Conservation (phyloP, 2,329 filamentous ascomycete genomes). For the Paradendryphiella salina region DNA sequence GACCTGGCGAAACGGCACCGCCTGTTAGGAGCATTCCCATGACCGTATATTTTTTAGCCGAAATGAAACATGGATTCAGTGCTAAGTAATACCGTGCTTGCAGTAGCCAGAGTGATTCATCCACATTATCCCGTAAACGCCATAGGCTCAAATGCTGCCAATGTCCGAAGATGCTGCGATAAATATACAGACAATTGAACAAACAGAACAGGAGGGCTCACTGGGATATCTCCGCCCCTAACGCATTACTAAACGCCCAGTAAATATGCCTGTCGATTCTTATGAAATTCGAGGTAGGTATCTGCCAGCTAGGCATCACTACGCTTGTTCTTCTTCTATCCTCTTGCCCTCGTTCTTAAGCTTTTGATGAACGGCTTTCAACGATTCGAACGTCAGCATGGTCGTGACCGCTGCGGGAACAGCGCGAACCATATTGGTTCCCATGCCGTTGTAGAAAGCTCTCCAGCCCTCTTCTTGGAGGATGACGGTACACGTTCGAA, state of each 20-base stretch:
- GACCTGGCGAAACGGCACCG: not conserved
- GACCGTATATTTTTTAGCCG: slow-evolving; percentile 5
- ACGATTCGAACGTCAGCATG: slow-evolving; percentile 93
- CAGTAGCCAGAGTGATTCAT: not conserved
- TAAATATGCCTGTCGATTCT: slow-evolving; percentile 12
- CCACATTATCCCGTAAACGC: slow-evolving; percentile 21
- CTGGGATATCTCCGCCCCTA: slow-evolving; percentile 21
- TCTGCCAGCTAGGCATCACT: not conserved
- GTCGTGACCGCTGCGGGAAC: slow-evolving; percentile 95
- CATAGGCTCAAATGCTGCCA: slow-evolving; percentile 26
- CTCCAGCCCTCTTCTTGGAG: slow-evolving; percentile 90
- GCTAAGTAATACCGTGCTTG: slow-evolving; percentile 4
- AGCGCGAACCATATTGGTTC: slow-evolving; percentile 95
- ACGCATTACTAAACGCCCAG: slow-evolving; percentile 24
- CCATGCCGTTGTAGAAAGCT: slow-evolving; percentile 95
- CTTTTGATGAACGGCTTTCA: slow-evolving; percentile 57
- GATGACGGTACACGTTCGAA: slow-evolving; percentile 82
- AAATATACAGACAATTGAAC: slow-evolving; percentile 30
- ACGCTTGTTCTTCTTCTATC: slow-evolving; percentile 23
- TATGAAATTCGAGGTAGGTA: slow-evolving; percentile 1
- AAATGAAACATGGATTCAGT: not conserved
- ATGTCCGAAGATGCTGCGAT: slow-evolving; percentile 23
- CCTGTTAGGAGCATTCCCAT: slow-evolving; percentile 2
- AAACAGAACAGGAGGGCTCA: slow-evolving; percentile 25
- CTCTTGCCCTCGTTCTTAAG: slow-evolving; percentile 58